phyloP scores from a whole-genome alignment of 306 rosid species.

The Styphnolobium japonicum region DNA sequence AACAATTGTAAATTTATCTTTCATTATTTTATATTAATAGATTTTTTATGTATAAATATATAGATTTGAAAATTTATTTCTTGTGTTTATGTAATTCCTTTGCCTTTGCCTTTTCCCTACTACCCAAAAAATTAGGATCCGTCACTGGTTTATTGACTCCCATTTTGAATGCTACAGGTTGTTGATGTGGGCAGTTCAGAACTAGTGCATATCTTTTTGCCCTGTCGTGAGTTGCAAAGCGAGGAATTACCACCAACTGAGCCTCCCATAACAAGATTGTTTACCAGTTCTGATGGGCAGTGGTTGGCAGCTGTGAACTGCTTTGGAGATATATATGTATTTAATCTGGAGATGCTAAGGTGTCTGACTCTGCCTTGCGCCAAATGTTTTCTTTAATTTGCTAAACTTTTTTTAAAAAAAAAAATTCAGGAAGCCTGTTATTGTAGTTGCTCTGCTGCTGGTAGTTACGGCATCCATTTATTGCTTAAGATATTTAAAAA shows the following conservation, averaged over 20 bases:
- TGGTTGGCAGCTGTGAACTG: conserved; percentile 99
- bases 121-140: no score
- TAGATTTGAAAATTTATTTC: no score
- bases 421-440: background rate
- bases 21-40: no score
- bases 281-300: conserved; percentile 89
- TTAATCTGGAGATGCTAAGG: conserved; percentile 84
- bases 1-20: no score
- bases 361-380: no score
- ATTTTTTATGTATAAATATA: no score
- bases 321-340: conserved; percentile 88
- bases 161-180: conserved; percentile 52
- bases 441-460: background rate
- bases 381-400: background rate
- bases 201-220: conserved; percentile 69
- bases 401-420: background rate
- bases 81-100: no score
- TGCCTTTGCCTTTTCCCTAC: no score
- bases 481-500: background rate
- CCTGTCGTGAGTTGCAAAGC: conserved; percentile 52
- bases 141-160: conserved; percentile 17
- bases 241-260: conserved; percentile 62
- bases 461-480: background rate
- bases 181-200: conserved; percentile 55
- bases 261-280: conserved; percentile 93